These are phyloP conservation scores for Aspergillus taichungensis DNA, from an alignment of 495 filamentous ascomycete genomes.

Conservation along the genomic window DNA sequence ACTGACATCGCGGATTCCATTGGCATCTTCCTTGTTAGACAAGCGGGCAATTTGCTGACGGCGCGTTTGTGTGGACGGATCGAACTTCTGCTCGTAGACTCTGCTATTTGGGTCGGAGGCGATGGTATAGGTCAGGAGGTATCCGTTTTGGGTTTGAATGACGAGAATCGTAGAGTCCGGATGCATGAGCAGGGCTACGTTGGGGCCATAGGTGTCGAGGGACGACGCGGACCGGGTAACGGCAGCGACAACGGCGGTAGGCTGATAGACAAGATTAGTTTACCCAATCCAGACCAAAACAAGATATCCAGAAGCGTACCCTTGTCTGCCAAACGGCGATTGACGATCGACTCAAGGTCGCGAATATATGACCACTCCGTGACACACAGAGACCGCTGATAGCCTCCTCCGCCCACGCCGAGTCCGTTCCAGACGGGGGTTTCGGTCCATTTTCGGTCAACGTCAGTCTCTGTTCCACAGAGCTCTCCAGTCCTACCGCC, in stretches of 20 bases:
- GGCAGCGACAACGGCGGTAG: conserved; percentile 77
- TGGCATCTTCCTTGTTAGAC: conserved; percentile 55
- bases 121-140: conserved; percentile 88
- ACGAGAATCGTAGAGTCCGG: conserved; percentile 89
- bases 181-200: conserved; percentile 73
- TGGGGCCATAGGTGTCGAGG: conserved; percentile 73
- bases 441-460: conserved; percentile 8
- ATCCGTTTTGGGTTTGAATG: conserved; percentile 81
- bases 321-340: conserved; percentile 93
- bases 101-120: conserved; percentile 72
- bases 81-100: conserved; percentile 77
- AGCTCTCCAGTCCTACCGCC: conserved; percentile 5
- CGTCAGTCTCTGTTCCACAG: conserved; percentile 8
- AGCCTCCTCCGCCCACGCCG: conserved; percentile 43
- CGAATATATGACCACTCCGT: conserved; percentile 78
- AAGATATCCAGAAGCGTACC: conserved; percentile 41
- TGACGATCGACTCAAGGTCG: conserved; percentile 71
- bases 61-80: conserved; percentile 56
- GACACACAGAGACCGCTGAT: conserved; percentile 72
- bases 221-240: conserved; percentile 74
- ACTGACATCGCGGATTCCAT: conserved; percentile 74
- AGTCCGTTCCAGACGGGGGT: conserved; percentile 14
- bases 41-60: conserved; percentile 63
- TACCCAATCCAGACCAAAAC: conserved; percentile 14
- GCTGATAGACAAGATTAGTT: conserved; percentile 44